These are phyloP conservation scores for Penicillium salamii DNA, from an alignment of 495 filamentous ascomycete genomes.

Conservation along the genomic window DNA sequence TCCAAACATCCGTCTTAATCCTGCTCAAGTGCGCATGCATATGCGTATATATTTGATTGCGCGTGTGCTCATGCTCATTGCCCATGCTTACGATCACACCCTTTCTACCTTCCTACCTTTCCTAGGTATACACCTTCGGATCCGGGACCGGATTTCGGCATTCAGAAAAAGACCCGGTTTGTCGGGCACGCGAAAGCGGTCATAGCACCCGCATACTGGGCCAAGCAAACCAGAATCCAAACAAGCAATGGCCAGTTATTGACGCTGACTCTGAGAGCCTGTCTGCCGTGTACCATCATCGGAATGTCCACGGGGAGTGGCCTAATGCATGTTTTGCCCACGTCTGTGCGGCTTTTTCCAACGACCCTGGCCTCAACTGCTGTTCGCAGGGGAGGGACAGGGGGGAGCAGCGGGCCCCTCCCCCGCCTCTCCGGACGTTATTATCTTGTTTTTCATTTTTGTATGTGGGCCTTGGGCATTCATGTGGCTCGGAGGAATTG, in stretches of 20 bases:
- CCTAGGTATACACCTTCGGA: too few species aligned
- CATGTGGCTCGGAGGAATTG: conserved; percentile 11
- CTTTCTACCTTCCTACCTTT: too few species aligned
- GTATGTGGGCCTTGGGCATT: background rate
- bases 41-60: too few species aligned
- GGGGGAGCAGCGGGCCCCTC: background rate
- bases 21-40: too few species aligned
- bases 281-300: background rate
- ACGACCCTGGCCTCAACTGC: conserved; percentile 2
- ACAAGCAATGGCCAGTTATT: conserved; percentile 3
- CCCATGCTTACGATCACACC: background rate
- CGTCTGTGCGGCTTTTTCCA: conserved; percentile 3
- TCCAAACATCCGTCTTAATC: background rate
- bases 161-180: conserved; percentile 7
- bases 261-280: background rate
- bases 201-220: conserved; percentile 1
- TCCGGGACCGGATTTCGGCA: conserved; percentile 1
- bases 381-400: background rate
- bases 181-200: conserved; percentile 1
- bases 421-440: background rate
- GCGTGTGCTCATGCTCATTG: too few species aligned
- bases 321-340: background rate
- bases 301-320: conserved; percentile 1
- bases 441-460: background rate
- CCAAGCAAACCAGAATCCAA: background rate